phyloP scores from a whole-genome alignment of 768 basidiomycete species.

The Sutorius australiensis region DNA sequence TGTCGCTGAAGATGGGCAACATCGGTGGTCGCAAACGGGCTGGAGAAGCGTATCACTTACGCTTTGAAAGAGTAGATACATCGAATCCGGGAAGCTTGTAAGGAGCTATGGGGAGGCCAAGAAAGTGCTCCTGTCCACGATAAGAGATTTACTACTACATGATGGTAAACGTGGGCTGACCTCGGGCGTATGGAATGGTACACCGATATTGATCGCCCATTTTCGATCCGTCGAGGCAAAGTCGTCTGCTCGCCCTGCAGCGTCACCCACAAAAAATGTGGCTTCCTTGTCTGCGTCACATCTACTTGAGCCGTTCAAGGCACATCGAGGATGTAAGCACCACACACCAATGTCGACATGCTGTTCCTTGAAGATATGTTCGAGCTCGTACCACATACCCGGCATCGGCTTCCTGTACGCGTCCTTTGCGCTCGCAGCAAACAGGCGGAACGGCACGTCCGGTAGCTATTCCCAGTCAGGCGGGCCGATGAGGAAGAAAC shows the following conservation, averaged over 20 bases:
- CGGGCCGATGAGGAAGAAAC: neutral
- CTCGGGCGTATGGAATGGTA: slow-evolving; percentile 83
- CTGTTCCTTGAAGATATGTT: slow-evolving; percentile 54
- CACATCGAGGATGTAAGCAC: neutral
- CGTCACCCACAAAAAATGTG: slow-evolving; percentile 87
- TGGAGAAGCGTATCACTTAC: slow-evolving; percentile 13
- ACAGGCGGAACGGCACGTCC: slow-evolving; percentile 68
- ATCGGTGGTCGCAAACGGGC: neutral
- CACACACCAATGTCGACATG: slow-evolving; percentile 61
- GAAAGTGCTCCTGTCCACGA: slow-evolving; percentile 71
- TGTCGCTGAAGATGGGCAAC: slow-evolving; percentile 31
- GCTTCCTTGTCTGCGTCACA: slow-evolving; percentile 48
- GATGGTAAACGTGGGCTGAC: slow-evolving; percentile 33
- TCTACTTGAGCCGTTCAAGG: neutral
- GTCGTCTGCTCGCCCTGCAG: slow-evolving; percentile 76
- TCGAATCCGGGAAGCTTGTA: slow-evolving; percentile 65
- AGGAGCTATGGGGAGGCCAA: slow-evolving; percentile 43
- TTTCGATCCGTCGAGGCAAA: slow-evolving; percentile 82
- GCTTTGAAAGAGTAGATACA: slow-evolving; percentile 42
- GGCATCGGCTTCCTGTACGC: slow-evolving; percentile 81
- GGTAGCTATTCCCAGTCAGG: slow-evolving; percentile 47
- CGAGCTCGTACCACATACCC: slow-evolving; percentile 80
- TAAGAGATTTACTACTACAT: too few species aligned
- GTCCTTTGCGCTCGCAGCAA: slow-evolving; percentile 75
- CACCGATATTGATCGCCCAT: slow-evolving; percentile 72